Conservation (phyloP, 1,284 basidiomycete species). For the Tylopilus sp. region DNA sequence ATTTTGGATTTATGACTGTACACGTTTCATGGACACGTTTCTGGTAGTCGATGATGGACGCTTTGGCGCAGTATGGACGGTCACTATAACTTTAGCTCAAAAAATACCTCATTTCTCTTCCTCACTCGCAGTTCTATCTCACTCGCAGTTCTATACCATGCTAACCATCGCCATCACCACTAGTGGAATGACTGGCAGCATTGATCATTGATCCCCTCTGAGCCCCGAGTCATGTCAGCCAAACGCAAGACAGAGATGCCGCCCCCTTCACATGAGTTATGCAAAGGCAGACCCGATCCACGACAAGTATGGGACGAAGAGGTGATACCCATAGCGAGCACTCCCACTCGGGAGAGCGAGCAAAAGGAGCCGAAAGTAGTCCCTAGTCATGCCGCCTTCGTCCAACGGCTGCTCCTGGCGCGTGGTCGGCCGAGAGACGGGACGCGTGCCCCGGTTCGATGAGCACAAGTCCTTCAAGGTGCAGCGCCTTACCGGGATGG, state of each 20-base stretch:
- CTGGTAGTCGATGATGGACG: slow-evolving; percentile 30
- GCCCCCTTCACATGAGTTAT: not conserved
- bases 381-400: not conserved
- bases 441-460: not conserved
- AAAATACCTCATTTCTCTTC: slow-evolving; percentile 1
- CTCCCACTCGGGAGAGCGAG: not conserved
- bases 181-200: not conserved
- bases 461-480: slow-evolving; percentile 9
- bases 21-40: slow-evolving; percentile 21
- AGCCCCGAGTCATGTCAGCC: not conserved
- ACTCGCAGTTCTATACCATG: not conserved
- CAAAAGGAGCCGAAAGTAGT: not conserved
- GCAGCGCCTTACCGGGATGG: slow-evolving; percentile 1
- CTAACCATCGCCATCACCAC: not conserved
- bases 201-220: too few relatives aligned
- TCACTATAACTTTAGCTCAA: slow-evolving; percentile 3
- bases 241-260: not conserved
- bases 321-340: not conserved
- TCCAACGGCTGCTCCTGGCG: not conserved
- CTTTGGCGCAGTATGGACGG: slow-evolving; percentile 25
- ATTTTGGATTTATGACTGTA: slow-evolving; percentile 14
- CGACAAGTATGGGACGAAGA: slow-evolving; percentile 2
- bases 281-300: not conserved
- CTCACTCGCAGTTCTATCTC: not conserved
- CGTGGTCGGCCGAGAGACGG: not conserved